Percentiles rank a stretch among this genome's conserved stretches.
Conservation (phyloP, 139 green algal genomes). For the Chlamydomonas incerta region DNA sequence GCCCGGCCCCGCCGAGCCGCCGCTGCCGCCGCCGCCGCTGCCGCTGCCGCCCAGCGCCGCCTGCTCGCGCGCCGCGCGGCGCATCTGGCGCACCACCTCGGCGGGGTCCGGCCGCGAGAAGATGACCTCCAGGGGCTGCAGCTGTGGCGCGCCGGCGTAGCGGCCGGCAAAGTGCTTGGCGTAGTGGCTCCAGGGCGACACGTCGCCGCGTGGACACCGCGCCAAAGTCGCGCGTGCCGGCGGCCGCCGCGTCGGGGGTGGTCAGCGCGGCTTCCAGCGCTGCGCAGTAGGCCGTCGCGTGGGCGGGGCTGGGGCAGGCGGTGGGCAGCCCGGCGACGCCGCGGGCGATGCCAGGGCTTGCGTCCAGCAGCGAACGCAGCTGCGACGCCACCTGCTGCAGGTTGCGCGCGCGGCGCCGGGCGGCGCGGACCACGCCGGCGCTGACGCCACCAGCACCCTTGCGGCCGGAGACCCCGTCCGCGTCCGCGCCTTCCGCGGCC, state of each 20-base stretch:
- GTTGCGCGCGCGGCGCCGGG: background rate
- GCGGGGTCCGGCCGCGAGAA: constrained; percentile 40
- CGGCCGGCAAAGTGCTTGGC: constrained; percentile 42
- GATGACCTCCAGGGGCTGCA: constrained; percentile 53
- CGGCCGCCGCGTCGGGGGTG: background rate
- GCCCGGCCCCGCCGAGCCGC: background rate
- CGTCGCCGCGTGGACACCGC: constrained; percentile 41
- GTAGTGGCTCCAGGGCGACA: constrained; percentile 56
- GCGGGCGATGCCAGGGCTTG: no score
- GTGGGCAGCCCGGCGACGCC: background rate
- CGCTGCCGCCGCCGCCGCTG: background rate
- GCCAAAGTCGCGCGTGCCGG: constrained; percentile 26
- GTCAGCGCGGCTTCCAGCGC: constrained; percentile 31
- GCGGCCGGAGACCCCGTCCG: no score
- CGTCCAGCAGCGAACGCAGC: background rate
- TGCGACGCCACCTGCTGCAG: background rate
- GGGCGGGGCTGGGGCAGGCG: background rate
- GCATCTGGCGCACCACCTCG: background rate
- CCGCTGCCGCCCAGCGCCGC: background rate
- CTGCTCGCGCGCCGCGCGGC: background rate
- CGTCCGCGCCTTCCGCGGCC: no score
- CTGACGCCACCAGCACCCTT: no score
- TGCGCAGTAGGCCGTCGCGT: constrained; percentile 37
- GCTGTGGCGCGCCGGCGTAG: constrained; percentile 44
- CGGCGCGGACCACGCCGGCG: background rate